phyloP scores from a whole-genome alignment of 164 flowering plant genomes.

The Houttuynia cordata region DNA sequence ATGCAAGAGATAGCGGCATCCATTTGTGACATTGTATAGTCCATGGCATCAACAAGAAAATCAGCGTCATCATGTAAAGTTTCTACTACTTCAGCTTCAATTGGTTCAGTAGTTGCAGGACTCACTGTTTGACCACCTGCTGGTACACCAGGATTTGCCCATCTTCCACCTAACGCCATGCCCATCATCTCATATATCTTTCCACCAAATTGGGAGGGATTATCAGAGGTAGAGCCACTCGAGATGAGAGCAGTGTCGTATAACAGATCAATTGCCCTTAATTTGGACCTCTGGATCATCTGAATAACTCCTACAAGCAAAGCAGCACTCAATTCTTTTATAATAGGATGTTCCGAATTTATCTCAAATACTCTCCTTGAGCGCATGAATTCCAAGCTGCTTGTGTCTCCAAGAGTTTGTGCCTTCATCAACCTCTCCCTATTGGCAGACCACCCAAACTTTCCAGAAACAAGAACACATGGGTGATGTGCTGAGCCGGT shows the following conservation, averaged over 20 bases:
- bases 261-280: conserved; percentile 12
- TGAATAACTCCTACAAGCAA: conserved; percentile 2
- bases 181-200: conserved; percentile 97
- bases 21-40: too few species aligned
- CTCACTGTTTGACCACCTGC: not conserved
- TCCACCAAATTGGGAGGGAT: conserved; percentile 86
- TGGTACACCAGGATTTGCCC: conserved; percentile 24
- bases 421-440: conserved; percentile 61
- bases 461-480: conserved; percentile 91
- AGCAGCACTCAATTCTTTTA: conserved; percentile 8
- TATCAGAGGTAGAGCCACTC: conserved; percentile 42
- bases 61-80: too few species aligned
- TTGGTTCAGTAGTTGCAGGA: conserved; percentile 13
- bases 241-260: conserved; percentile 12
- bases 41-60: too few species aligned
- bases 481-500: conserved; percentile 82
- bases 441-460: conserved; percentile 98
- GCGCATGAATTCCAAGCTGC: conserved; percentile 14
- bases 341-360: conserved; percentile 13
- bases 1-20: too few species aligned
- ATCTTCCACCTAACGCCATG: conserved; percentile 59
- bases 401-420: conserved; percentile 13
- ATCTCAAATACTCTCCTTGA: conserved; percentile 15
- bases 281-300: conserved; percentile 9
- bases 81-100: conserved; percentile 79